Conservation (phyloP, 805 yeast genomes). For the Kockiozyma suomiensis region DNA sequence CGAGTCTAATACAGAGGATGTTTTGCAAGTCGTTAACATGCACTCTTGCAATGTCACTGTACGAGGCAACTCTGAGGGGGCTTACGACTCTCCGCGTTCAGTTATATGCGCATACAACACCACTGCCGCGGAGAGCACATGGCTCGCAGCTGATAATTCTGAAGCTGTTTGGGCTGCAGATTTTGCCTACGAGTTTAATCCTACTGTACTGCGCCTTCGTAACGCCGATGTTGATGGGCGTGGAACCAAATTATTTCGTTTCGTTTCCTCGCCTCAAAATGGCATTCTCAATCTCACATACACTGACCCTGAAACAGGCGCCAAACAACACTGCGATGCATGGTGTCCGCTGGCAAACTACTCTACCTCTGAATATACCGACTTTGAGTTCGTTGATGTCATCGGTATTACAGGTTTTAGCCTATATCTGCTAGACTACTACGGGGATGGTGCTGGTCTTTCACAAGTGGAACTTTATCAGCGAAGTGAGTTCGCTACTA, state of each 20-base stretch:
- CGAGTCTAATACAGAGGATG: not conserved
- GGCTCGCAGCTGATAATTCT: constrained; percentile 54
- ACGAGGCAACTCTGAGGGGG: constrained; percentile 47
- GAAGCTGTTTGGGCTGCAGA: constrained; percentile 69
- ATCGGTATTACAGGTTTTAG: constrained; percentile 63
- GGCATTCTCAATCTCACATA: constrained; percentile 93
- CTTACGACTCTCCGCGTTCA: constrained; percentile 42
- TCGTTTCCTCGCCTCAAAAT: constrained; percentile 73
- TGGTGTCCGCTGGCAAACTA: constrained; percentile 72
- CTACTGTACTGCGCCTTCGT: constrained; percentile 73
- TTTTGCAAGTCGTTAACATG: constrained; percentile 56
- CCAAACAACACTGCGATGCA: constrained; percentile 73
- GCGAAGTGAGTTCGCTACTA: constrained; percentile 43
- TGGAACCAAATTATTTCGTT: constrained; percentile 60
- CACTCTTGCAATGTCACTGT: constrained; percentile 58
- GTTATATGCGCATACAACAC: constrained; percentile 38
- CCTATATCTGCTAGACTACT: constrained; percentile 64
- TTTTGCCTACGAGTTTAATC: constrained; percentile 59
- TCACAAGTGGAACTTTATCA: constrained; percentile 74
- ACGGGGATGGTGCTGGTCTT: constrained; percentile 70
- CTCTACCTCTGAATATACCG: constrained; percentile 59
- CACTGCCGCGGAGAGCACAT: constrained; percentile 41
- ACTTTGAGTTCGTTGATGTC: constrained; percentile 75
- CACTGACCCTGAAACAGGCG: constrained; percentile 68
- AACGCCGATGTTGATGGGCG: constrained; percentile 54